A percentile compares a stretch with the other conserved stretches of the same genome.
Conservation (phyloP, 2,329 filamentous ascomycete species). For the Sporothrix dimorphospora region DNA sequence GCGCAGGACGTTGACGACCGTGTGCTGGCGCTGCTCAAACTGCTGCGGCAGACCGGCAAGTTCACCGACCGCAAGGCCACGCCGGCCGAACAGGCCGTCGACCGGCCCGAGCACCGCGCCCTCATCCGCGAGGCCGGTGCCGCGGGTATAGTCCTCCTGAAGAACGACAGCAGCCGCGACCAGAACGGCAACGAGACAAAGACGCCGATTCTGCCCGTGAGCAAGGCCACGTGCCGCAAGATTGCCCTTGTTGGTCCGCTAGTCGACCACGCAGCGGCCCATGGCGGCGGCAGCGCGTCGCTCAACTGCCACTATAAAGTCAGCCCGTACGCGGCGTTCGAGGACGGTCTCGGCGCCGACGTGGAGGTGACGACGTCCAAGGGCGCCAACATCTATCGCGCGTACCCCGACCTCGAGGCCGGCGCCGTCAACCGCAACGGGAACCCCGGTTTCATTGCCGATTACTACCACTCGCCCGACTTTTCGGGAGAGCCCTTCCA, state of each 20-base stretch:
- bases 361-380: conserved; percentile 40
- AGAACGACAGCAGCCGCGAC: conserved; percentile 54
- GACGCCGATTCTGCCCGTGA: conserved; percentile 51
- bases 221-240: conserved; percentile 35
- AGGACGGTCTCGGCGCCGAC: conserved; percentile 47
- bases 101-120: conserved; percentile 35
- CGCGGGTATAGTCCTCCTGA: conserved; percentile 64
- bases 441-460: conserved; percentile 2
- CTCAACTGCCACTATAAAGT: conserved; percentile 67
- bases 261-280: conserved; percentile 58
- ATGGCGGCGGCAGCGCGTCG: conserved; percentile 68
- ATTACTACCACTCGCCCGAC: conserved; percentile 10
- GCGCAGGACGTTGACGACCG: conserved; percentile 11
- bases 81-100: not conserved
- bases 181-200: not conserved
- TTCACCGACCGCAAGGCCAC: conserved; percentile 5
- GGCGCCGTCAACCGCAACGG: conserved; percentile 3
- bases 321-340: conserved; percentile 73
- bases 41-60: conserved; percentile 34
- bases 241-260: conserved; percentile 62
- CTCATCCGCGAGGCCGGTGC: conserved; percentile 59
- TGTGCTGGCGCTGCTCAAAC: not conserved
- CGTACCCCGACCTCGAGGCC: conserved; percentile 56
- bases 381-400: conserved; percentile 58
- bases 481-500: conserved; percentile 52